Conservation (phyloP, 208 protist species). For the Crithidia brevicula region DNA sequence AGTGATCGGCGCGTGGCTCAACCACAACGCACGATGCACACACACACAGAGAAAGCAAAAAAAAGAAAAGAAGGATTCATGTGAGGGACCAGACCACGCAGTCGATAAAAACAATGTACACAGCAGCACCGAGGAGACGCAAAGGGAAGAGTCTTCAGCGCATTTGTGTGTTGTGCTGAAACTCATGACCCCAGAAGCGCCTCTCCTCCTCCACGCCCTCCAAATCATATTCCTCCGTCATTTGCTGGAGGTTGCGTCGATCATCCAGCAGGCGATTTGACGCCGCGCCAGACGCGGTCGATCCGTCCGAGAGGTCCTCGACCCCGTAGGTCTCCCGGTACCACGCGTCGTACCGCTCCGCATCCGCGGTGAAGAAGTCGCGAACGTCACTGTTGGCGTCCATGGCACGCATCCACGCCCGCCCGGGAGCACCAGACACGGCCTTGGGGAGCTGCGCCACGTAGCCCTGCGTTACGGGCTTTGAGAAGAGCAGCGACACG, state of each 20-base stretch:
- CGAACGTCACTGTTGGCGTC: constrained; percentile 65
- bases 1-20: too few species aligned
- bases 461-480: constrained; percentile 84
- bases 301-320: constrained; percentile 68
- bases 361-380: constrained; percentile 55
- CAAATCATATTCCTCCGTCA: constrained; percentile 44
- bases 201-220: constrained; percentile 60
- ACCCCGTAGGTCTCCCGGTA: constrained; percentile 77
- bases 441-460: constrained; percentile 58
- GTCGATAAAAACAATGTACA: too few species aligned
- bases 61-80: too few species aligned
- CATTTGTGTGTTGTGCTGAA: constrained; percentile 59
- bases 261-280: constrained; percentile 68
- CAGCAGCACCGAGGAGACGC: not conserved
- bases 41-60: too few species aligned
- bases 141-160: too few species aligned
- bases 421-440: constrained; percentile 29
- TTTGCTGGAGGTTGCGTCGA: constrained; percentile 47
- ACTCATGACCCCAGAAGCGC: constrained; percentile 63
- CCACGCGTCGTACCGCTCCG: constrained; percentile 78
- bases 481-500: constrained; percentile 58
- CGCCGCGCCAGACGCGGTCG: constrained; percentile 62
- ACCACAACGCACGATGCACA: too few species aligned
- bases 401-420: constrained; percentile 60
- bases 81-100: too few species aligned